Base-by-base conservation (phyloP, 2,329 filamentous ascomycete species). In the Pleoardoris graminearum region DNA sequence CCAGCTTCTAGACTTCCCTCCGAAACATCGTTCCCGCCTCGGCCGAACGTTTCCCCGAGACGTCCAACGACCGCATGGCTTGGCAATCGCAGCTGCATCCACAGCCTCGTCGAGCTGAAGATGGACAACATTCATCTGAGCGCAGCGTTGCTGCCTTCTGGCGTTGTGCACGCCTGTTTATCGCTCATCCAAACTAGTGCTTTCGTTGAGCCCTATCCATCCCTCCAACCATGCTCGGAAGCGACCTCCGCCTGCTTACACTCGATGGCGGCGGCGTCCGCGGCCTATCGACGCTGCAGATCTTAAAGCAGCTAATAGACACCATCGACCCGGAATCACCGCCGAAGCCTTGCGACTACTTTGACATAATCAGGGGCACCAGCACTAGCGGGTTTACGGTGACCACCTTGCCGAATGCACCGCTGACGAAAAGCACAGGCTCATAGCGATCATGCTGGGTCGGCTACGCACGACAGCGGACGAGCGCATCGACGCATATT, bases 291-390 rank as follows among this genome's bases (percentile, higher is more conserved):
- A 44, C 50, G 7, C 52, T 63, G 6, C 36, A 41, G 33, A 59
- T 62, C 35, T 30, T 63, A 8, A 50, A 58, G 48, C 48, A 51
- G 23, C 22, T 62, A 7, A 62, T 63, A 51, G 46, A 59, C 7
- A 42, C 35, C 4, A 48, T 63, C 10, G 47, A 62, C 27, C 38
- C 50, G 11, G 19, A 50, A 4, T 23, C 39, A 11, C 23, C 44
- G 16, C 45, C 39, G n/a, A 53, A 57, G 36, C 60, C 60, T 16
- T 63, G 59, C 43, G 57, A 63, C 2, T 55, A 54, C 48, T 63
- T 63, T 33, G 57, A 62, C 35, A 44, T 60, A 25, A 63, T 63
- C 27, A 51, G 59, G 14, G 60, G 60, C 10, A 63, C 59, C 8
- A 53, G 47, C 44, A 63, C 59, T 19, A 54, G 59, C 30, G 57